Base-by-base conservation (phyloP, 108 stramenopile genomes). In the Cylindrotheca closterium region DNA sequence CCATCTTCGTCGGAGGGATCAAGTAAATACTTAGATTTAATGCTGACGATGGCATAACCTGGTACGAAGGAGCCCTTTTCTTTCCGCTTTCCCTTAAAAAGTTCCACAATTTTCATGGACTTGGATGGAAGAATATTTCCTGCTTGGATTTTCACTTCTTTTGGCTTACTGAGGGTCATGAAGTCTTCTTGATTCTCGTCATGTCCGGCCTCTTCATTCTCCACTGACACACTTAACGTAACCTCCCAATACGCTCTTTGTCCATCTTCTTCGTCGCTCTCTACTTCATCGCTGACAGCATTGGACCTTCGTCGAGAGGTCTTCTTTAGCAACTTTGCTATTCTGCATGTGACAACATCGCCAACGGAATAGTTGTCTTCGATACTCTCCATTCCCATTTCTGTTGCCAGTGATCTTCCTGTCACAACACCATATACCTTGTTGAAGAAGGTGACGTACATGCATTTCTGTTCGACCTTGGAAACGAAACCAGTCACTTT, bases 371-470 rank as follows among this genome's bases (percentile, higher is more conserved):
- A 94, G 49, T 86, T 81, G 28, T 70, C 63, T 34, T 51, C 58
- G 29, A 81, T 80, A 74, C 92, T 84, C 58, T 94, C 93, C 15
- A 94, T 78, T 23, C 90, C 93, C 26, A 90, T 58, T 47, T 94
- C 93, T 1, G 78, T 68, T 2, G 83, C 84, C 46, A 94, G 64
- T 37, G 82, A 82, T 34, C 79, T 68, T 0, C 83, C 83, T 12
- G 75, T 79, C 18, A 88, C 84, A 34, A 74, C 61, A 22, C 94
- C 94, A 60, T 92, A 81, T 25, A 89, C 85, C 30, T 79, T 74
- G 50, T 89, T 87, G 79, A 78, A 92, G 72, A 95, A 95, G 24
- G 89, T 92, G 18, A 95, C 88, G 28, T 64, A 86, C 34, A 95
- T 47, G 19, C 87, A 84, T 46, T 57, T 60, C n/a, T 85, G 70